phyloP scores from a whole-genome alignment of 495 filamentous ascomycete genomes.

The Penicillium coprophilum region DNA sequence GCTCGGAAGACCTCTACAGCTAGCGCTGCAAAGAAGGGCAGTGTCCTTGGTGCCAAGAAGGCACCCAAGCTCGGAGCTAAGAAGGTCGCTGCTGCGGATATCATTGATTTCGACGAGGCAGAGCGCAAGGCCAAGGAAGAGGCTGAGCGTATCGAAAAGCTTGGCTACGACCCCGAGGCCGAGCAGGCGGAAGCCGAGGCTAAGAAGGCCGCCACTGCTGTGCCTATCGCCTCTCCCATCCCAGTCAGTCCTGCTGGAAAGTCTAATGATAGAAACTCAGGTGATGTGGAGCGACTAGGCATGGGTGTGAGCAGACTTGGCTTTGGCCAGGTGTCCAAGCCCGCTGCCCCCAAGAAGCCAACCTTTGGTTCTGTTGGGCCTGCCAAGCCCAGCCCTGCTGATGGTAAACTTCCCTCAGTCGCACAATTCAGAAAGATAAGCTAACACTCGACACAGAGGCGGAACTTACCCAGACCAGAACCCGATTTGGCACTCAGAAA shows the following conservation, averaged over 20 bases:
- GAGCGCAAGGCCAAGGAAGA: constrained; percentile 97
- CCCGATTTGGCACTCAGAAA: constrained; percentile 80
- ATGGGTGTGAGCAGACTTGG: constrained; percentile 87
- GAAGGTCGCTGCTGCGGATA: constrained; percentile 72
- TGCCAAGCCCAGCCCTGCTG: constrained; percentile 52
- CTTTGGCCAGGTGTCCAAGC: constrained; percentile 79
- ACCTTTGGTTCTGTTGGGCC: constrained; percentile 87
- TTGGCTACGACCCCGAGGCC: constrained; percentile 96
- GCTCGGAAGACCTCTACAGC: constrained; percentile 68
- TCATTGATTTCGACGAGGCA: constrained; percentile 93
- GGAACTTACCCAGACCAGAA: constrained; percentile 38
- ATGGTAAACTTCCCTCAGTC: constrained; percentile 56
- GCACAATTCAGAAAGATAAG: neutral
- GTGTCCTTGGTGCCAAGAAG: constrained; percentile 89
- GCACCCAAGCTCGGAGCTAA: constrained; percentile 82
- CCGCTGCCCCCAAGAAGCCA: constrained; percentile 66
- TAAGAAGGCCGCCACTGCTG: constrained; percentile 53
- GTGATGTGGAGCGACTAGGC: constrained; percentile 84
- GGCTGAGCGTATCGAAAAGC: constrained; percentile 90
- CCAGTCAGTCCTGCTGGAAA: constrained; percentile 65
- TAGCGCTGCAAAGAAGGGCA: constrained; percentile 68
- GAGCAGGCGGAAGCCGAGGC: constrained; percentile 64
- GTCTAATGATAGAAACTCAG: constrained; percentile 57
- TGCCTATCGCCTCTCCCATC: constrained; percentile 66
- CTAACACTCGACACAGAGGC: constrained; percentile 32